Evolutionary conservation across 1,284 basidiomycete species (phyloP).

Genomic region (Coniferiporia weirii): DNA sequence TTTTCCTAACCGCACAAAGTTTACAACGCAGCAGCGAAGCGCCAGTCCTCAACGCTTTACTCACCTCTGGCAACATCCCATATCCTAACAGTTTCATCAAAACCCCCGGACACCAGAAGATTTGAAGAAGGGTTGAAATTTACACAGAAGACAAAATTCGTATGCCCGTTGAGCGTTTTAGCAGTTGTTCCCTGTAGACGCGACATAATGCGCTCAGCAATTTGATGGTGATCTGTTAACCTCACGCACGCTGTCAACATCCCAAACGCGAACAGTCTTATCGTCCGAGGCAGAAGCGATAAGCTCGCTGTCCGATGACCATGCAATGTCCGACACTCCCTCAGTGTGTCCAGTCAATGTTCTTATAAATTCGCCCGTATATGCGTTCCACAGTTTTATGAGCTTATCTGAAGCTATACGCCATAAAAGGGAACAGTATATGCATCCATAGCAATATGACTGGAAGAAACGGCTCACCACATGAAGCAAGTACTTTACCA

Average conservation of each 20-base stretch:
- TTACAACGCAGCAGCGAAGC: not conserved
- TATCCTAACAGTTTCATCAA: slow-evolving; percentile 91
- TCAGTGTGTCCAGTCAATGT: slow-evolving; percentile 69
- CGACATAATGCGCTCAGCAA: slow-evolving; percentile 3
- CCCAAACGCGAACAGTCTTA: slow-evolving; percentile 80
- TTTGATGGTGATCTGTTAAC: not conserved
- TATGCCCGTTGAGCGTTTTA: slow-evolving; percentile 76
- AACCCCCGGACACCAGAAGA: slow-evolving; percentile 86
- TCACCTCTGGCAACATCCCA: slow-evolving; percentile 94
- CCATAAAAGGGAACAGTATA: slow-evolving; percentile 15
- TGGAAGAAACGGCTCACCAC: slow-evolving; percentile 45
- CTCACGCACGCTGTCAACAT: slow-evolving; percentile 53
- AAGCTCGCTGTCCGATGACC: slow-evolving; percentile 77
- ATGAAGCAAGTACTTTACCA: slow-evolving; percentile 67
- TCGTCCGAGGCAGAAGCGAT: slow-evolving; percentile 91
- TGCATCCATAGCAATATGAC: not conserved
- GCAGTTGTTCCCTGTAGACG: slow-evolving; percentile 46
- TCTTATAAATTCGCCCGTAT: slow-evolving; percentile 64
- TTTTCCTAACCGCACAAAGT: slow-evolving; percentile 44
- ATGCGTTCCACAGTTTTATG: slow-evolving; percentile 73
- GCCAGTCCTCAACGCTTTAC: slow-evolving; percentile 16
- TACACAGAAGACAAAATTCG: slow-evolving; percentile 90
- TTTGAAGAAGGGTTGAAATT: slow-evolving; percentile 89
- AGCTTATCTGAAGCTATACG: slow-evolving; percentile 72
- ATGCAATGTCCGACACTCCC: slow-evolving; percentile 86